A percentile compares a stretch with the other conserved stretches of the same genome.
Conservation (phyloP, 1,284 basidiomycete genomes). For the Microbotryum scabiosae region DNA sequence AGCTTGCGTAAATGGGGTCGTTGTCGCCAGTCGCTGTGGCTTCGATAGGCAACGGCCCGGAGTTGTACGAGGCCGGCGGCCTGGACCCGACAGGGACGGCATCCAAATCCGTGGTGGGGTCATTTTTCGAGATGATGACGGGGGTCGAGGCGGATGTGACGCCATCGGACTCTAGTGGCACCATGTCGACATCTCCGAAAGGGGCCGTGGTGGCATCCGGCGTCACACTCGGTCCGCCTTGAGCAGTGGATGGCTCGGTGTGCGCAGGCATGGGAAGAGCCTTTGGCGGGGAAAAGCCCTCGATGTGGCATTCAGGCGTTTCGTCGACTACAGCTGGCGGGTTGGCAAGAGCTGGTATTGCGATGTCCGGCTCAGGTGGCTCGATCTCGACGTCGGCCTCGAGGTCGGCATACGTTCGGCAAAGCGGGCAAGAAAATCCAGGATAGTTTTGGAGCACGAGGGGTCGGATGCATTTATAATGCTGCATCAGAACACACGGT, state of each 20-base stretch:
- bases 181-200: background rate
- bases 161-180: background rate
- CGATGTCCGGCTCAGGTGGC: conserved; percentile 14
- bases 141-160: background rate
- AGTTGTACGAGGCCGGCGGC: conserved; percentile 4
- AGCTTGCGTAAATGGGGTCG: conserved; percentile 12
- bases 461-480: conserved; percentile 96
- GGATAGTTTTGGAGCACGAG: conserved; percentile 79
- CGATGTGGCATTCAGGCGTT: conserved; percentile 24
- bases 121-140: background rate
- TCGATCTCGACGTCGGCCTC: conserved; percentile 86
- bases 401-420: conserved; percentile 72
- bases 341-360: conserved; percentile 3
- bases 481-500: conserved; percentile 49
- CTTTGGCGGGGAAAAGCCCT: conserved; percentile 7
- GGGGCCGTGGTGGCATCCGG: background rate
- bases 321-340: conserved; percentile 27
- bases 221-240: conserved; percentile 9
- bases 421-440: conserved; percentile 90
- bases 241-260: too few species aligned
- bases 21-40: too few species aligned
- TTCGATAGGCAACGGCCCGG: too few species aligned
- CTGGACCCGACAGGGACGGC: conserved; percentile 1
- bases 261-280: too few species aligned
- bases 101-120: conserved; percentile 2